Base-by-base conservation (phyloP, 257 asterid genomes). In the Capsicum baccatum region DNA sequence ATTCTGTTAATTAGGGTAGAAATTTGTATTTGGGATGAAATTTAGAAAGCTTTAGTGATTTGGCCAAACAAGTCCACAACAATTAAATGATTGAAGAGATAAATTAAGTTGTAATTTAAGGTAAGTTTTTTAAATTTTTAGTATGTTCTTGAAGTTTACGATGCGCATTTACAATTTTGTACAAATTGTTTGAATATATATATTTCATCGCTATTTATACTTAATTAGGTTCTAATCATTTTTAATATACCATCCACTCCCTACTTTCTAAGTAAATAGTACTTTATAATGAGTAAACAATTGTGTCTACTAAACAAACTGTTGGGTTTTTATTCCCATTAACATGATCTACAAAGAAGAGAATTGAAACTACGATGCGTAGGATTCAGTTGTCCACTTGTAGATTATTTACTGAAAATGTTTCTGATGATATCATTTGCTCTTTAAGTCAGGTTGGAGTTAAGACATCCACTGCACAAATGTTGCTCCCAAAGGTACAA, bases 401-500 rank as follows among this genome's bases (percentile, higher is more conserved):
- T 48, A 52, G 3, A 13, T 21, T 52, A 52, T 76, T 76, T 76
- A 14, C 80, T 52, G 63, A 21, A 21, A 76, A 76, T 76, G 54
- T 1, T 26, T 42, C 52, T 21, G 79, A 47, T 50, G 48, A 66
- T 62, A 80, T 42, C 60, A 37, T 63, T 81, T 63, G 83, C 56
- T 84, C 64, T 54, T 60, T n/a, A 68, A 17, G 85, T 35, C 74
- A 96, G 99, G 87, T 96, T n/a, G 88, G 91, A 84, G 85, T 91
- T 8, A 92, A 85, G 83, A 84, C 89, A 73, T 84, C 98, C 26
- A n/a, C 55, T 57, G 82, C 93, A 57, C 91, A 21, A 86, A 92
- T 96, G 98, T 73, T 92, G 84, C 88, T 92, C 15, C 86, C 97
- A 14, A 86, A 91, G n/a, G 88, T 16, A 76, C 82, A 79, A 83